Conservation (phyloP, 1,139 yeast species). For the Kodamaea anthophila region DNA sequence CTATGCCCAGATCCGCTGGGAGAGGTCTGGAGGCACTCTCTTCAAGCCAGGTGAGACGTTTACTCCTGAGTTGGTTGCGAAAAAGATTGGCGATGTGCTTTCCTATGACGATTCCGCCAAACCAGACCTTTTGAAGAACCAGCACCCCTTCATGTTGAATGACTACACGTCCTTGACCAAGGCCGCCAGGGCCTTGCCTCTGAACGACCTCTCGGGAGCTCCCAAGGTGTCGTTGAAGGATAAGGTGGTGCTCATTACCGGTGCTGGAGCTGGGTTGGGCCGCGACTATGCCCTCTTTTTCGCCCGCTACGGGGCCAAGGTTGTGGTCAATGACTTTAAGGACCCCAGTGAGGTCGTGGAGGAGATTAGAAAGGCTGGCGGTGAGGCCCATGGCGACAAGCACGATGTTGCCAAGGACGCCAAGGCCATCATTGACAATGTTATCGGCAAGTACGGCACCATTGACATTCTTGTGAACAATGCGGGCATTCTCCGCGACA, state of each 20-base stretch:
- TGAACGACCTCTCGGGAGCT: slow-evolving; percentile 51
- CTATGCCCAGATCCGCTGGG: slow-evolving; percentile 91
- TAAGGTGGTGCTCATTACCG: slow-evolving; percentile 88
- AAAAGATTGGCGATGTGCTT: slow-evolving; percentile 57
- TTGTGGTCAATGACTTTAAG: slow-evolving; percentile 86
- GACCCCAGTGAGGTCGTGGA: slow-evolving; percentile 70
- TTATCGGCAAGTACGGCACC: slow-evolving; percentile 70
- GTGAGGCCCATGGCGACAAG: slow-evolving; percentile 75
- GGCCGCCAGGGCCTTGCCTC: slow-evolving; percentile 46
- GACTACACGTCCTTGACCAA: slow-evolving; percentile 53
- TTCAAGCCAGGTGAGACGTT: slow-evolving; percentile 74
- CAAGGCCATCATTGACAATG: slow-evolving; percentile 71
- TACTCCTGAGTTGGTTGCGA: slow-evolving; percentile 81
- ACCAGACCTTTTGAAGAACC: slow-evolving; percentile 49
- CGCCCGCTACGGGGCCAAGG: slow-evolving; percentile 92
- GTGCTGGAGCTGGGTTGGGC: slow-evolving; percentile 96
- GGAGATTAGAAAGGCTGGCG: slow-evolving; percentile 74
- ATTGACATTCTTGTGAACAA: slow-evolving; percentile 86
- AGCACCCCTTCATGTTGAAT: slow-evolving; percentile 60
- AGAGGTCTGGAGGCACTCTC: slow-evolving; percentile 79
- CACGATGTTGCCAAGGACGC: slow-evolving; percentile 81
- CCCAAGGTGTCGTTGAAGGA: slow-evolving; percentile 58
- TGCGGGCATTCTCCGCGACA: slow-evolving; percentile 92
- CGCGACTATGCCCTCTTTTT: slow-evolving; percentile 80
- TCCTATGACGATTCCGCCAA: slow-evolving; percentile 52